Base-by-base conservation (phyloP, 805 yeast genomes). In the Tetrapisispora fleetii region DNA sequence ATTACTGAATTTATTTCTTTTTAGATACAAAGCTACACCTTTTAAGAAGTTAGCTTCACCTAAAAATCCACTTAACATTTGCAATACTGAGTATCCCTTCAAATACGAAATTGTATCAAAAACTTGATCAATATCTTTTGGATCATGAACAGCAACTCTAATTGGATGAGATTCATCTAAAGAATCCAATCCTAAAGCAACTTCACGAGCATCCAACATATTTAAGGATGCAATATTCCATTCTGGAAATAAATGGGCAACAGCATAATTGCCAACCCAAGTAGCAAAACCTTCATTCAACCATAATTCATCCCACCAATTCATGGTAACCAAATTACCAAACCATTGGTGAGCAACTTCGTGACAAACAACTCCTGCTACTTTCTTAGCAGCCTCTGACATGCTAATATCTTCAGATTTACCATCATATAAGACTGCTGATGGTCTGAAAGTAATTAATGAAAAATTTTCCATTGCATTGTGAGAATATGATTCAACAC, bases 381-480 rank as follows among this genome's bases (percentile, higher is more conserved):
- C 93, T 52, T 83, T 82, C 62, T 80, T 43, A 16, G 50, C 47
- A 18, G 47, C 47, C 8, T 38, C 44, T 2, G 50, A 43, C 7
- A 41, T 24, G 4, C 18, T 27, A 16, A 48, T 50, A 22, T 50
- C 53, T 22, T 46, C 83, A 27, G 24, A 10, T 17, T 47, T 22
- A 24, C 45, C 47, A 28, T 43, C 47, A 35, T 43, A 39, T 63
- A 74, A 72, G 51, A 80, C 59, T 37, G 79, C 83, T 21, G 77
- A 76, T 7, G 77, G 73, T 58, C 81, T 82, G 68, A 76, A 85
- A 58, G 76, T 83, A 66, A 86, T 78, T 45, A 87, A 70, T 27
- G 95, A 95, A 86, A 90, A 86, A 70, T 87, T 87, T 68, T 86
- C 95, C 95, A 86, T 86, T 21, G 95, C 95, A 57, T 87, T 86